phyloP scores from a whole-genome alignment of 768 basidiomycete genomes.

The Cyathus striatus region DNA sequence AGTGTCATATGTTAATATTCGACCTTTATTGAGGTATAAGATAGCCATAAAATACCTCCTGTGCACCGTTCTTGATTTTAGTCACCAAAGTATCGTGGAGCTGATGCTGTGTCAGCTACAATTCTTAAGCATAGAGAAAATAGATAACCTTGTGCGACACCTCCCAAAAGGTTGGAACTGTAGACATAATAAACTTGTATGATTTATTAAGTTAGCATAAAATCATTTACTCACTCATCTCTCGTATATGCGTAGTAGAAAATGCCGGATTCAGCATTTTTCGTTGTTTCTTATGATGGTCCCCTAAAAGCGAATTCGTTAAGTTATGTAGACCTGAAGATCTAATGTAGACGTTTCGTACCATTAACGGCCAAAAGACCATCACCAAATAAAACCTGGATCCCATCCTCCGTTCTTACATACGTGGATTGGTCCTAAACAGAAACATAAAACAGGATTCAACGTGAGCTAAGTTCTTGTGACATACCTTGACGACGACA shows the following conservation, averaged over 20 bases:
- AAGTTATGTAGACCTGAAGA: background rate
- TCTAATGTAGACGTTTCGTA: conserved; percentile 1
- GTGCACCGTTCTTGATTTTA: conserved; percentile 21
- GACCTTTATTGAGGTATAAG: background rate
- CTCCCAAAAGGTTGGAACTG: conserved; percentile 30
- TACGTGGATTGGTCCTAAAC: conserved; percentile 25
- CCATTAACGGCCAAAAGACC: conserved; percentile 16
- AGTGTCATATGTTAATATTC: background rate
- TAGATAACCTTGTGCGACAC: conserved; percentile 20
- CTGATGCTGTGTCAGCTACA: conserved; percentile 10
- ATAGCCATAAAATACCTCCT: conserved; percentile 20
- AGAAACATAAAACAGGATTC: background rate
- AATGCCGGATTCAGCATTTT: conserved; percentile 43
- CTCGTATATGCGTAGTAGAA: conserved; percentile 32
- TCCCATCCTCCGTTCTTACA: conserved; percentile 18
- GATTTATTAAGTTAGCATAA: background rate
- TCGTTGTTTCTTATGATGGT: conserved; percentile 34
- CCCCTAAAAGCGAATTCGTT: conserved; percentile 22
- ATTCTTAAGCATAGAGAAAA: background rate
- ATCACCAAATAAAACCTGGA: conserved; percentile 11
- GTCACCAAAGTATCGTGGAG: conserved; percentile 19
- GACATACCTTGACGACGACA: conserved; percentile 36
- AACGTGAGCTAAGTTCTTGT: background rate
- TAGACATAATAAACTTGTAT: background rate
- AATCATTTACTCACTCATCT: conserved; percentile 8